Evolutionary conservation across 2,329 filamentous ascomycete species (phyloP), one percentile per base, ranked within the genome.

Genomic region (Alternaria sp.): DNA sequence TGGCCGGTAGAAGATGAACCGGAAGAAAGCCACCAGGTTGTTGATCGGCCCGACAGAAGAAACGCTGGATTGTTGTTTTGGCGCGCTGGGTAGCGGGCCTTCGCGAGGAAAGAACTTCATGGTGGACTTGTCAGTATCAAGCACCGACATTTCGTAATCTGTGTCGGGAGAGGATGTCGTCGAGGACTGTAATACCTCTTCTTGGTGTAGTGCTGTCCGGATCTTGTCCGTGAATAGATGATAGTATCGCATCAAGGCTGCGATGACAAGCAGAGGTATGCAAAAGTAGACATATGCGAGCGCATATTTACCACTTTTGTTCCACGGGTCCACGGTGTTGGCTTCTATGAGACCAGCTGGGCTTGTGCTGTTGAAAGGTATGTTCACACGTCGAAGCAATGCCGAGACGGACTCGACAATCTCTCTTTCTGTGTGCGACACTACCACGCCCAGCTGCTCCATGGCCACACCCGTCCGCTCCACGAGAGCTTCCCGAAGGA

Each of bases 211-310:
- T 66, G 93, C 94, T 70, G 94, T 92, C 69, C 94, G 89, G 69
- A 97, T 93, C 82, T 96, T 96, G 83, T 97, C 94, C 72, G 94
- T 93, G 90, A 93, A 97, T 70, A 91, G 90, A 80, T 97, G 91
- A 85, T 94, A 97, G 76, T 92, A 85, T 69, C 93, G 89, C 76
- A 95, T 84, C 11, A 90, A 73, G 11, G 91, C 82, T 5, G 94
- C 89, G 57, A 88, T 73, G 26, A 87, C 85, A 67, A 94, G 85
- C 63, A 97, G 79, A 54, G 90, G 88, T 52, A 96, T 79, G 56
- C 91, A 89, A 74, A 97, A 96, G 80, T 96, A 97, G 13, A 95
- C 93, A 89, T 93, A 97, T 61, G 91, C 93, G 55, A 93, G 82
- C 3, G 87, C 93, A 81, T 97, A 97, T 82, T 97, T 96, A 47